These are phyloP conservation scores for Vachellia collinsii DNA, from an alignment of 306 rosid genomes.

Conservation along the genomic window DNA sequence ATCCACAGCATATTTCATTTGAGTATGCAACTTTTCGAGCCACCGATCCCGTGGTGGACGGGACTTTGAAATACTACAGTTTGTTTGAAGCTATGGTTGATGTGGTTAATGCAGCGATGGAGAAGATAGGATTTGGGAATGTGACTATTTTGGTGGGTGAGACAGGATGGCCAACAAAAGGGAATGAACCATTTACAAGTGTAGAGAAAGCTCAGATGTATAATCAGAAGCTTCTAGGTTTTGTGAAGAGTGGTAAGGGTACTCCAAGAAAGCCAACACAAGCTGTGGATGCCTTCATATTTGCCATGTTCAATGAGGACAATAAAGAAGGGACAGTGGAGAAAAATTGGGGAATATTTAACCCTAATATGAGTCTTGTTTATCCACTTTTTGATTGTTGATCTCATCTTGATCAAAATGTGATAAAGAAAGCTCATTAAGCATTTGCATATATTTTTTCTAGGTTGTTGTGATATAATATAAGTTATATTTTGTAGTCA, in stretches of 20 bases:
- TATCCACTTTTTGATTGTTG: constrained; percentile 17
- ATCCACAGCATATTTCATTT: background rate
- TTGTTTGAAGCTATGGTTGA: constrained; percentile 15
- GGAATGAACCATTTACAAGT: constrained; percentile 1
- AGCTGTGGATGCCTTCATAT: background rate
- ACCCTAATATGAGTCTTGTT: constrained; percentile 22
- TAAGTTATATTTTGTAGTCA: background rate
- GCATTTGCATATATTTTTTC: background rate
- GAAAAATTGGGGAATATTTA: constrained; percentile 42
- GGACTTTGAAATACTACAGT: background rate
- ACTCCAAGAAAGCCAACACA: constrained; percentile 5
- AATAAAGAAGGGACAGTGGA: constrained; percentile 18
- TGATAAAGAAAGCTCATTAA: background rate
- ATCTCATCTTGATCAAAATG: background rate
- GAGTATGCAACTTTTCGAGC: constrained; percentile 32
- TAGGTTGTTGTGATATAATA: no score
- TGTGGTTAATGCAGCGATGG: background rate
- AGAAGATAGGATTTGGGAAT: background rate
- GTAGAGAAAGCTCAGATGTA: background rate
- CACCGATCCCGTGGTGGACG: background rate
- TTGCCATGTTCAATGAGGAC: constrained; percentile 15
- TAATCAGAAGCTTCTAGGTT: background rate
- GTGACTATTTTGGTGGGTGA: background rate
- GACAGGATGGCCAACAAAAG: constrained; percentile 18
- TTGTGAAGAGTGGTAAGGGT: background rate